Evolutionary conservation across 495 filamentous ascomycete species (phyloP), one percentile per base, ranked within the genome.

Genomic region (Lophiostoma macrostomum): DNA sequence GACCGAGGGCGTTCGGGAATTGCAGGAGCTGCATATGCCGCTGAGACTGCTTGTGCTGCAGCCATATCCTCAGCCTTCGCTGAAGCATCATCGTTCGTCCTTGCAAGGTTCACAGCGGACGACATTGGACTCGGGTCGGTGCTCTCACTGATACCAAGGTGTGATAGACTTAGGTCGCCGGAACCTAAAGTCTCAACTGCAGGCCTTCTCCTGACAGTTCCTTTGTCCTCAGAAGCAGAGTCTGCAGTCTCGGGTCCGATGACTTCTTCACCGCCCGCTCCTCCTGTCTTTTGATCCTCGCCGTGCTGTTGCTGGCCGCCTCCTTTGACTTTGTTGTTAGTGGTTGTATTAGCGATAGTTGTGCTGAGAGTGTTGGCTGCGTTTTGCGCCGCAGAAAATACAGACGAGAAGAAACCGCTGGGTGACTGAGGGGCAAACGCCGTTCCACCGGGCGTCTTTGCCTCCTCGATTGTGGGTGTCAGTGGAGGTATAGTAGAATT

Each of bases 301-400:
- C 73, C 66, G n/a, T 43, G 46, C 14, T 40, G 46, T 23, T 13
- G 19, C 19, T 40, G 40, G 30, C 18, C 48, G 5, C 19, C 60
- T 32, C 64, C 53, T 23, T 61, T 61, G 20, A 54, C 49, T 12
- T 57, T 61, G 24, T 67, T 64, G 30, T 64, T 64, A 11, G 76
- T 58, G 29, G 71, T 74, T 2, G 77, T 79, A 55, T 88, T 90
- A 10, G 80, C 67, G 23, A 97, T 87, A 39, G 78, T 90, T 63
- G 80, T 96, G 58, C 80, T 90, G 4, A 99, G 63, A 1, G 82
- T 83, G 58, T 80, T 90, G n/a, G 93, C 91, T 31, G 94, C 91
- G 71, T 87, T 97, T 64, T 97, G 93, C 13, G 91, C 91, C 24
- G 84, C 91, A 25, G 89, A 90, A 61, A 98, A 88, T 64, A 97